phyloP scores from a whole-genome alignment of 192 early-diverging fungal species.

The Dissophora ornata region DNA sequence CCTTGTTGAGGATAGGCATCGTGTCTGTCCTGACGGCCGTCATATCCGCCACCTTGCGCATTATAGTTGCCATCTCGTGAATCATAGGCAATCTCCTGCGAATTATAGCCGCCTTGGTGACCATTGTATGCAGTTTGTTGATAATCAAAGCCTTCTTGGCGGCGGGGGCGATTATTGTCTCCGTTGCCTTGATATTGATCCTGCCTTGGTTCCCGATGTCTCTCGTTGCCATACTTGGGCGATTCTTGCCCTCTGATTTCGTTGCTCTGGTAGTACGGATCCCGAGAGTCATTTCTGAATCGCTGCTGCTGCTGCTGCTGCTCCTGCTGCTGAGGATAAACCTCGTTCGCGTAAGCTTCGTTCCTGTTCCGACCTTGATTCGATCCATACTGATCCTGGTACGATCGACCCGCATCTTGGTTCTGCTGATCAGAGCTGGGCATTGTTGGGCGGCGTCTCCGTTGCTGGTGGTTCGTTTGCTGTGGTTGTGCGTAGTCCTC shows the following conservation, averaged over 20 bases:
- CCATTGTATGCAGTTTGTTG: slow-evolving; percentile 3
- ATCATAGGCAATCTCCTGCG: not conserved
- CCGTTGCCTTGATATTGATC: not conserved
- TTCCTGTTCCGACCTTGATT: too few species aligned
- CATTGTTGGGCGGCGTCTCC: not conserved
- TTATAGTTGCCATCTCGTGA: not conserved
- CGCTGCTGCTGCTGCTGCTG: slow-evolving; percentile 5
- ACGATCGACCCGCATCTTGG: too few species aligned
- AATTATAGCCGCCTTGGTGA: not conserved
- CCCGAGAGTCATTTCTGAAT: not conserved
- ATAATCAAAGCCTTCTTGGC: not conserved
- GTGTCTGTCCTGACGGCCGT: not conserved
- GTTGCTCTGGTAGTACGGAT: slow-evolving; percentile 4
- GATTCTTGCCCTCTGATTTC: not conserved
- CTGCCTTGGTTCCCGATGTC: not conserved
- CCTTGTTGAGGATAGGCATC: not conserved
- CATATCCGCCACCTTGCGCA: not conserved
- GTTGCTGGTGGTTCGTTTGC: too few species aligned
- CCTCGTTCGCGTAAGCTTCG: too few species aligned
- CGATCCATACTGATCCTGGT: too few species aligned
- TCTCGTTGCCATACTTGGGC: not conserved
- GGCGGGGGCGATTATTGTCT: not conserved
- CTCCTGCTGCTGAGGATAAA: not conserved
- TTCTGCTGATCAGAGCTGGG: too few species aligned
- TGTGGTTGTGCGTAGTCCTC: too few species aligned